Base-by-base conservation (phyloP, 1,139 yeast species). In the Hyphopichia burtonii region DNA sequence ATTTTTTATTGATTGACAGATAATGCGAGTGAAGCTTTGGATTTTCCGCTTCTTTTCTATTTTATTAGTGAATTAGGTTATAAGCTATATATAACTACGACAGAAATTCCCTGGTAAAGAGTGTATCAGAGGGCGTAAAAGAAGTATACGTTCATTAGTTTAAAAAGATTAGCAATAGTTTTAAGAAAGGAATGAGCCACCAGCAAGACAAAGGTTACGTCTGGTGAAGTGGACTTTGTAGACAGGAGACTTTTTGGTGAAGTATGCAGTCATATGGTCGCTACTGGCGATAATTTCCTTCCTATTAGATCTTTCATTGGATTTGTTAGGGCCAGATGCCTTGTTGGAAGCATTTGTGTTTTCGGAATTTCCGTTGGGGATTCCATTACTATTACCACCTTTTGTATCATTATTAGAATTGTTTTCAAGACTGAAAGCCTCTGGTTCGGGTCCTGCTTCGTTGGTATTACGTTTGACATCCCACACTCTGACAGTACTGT, bases 401-500 rank as follows among this genome's bases (percentile, higher is more conserved):
- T 56, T 59, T 17, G 51, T 16, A 16, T 11, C 19, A 31, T 16
- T 17, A 16, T 3, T 3, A 5, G 19, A 4, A 9, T 7, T 4
- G 14, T 31, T 44, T 31, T 57, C 70, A 37, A 63, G 61, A 4
- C 68, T 63, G 53, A 85, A 80, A 5, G 83, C 79, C 56, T 88
- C 96, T 1, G 96, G 96, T 53, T 82, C 86, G 2, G 91, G 83
- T 4, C 89, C 88, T 2, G 84, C 80, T 53, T 88, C 96, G 44
- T 76, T 75, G 0, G 96, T 88, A 44, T 89, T 89, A 53, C 83
- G 81, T 62, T 87, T 88, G 41, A 89, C 82, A 63, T 94, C 98
- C 99, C 99, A 94, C 2, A 91, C 96, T 53, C 99, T 76, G 2
- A 93, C 95, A 2, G 96, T 83, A 56, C 85, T 82, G 65, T 94